Evolutionary conservation across 1,139 yeast genomes (phyloP).

Genomic region (Kodamaea anthophila): DNA sequence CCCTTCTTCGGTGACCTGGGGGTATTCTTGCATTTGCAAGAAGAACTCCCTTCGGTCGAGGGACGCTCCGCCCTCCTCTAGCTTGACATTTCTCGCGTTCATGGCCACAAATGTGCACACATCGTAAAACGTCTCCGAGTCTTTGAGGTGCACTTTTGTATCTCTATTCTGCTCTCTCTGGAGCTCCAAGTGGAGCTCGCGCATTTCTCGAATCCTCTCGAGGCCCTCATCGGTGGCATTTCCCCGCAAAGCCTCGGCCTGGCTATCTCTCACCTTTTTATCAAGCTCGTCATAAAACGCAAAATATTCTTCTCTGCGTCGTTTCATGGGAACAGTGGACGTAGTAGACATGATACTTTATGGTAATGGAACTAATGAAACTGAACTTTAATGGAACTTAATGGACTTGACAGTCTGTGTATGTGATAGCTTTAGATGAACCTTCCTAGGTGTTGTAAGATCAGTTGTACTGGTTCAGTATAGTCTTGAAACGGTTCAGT

Average conservation of each 20-base stretch:
- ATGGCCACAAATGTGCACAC: constrained; percentile 37
- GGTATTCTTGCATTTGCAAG: constrained; percentile 15
- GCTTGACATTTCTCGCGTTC: constrained; percentile 53
- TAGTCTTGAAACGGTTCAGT: too few relatives aligned
- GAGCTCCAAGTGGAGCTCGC: constrained; percentile 23
- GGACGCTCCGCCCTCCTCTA: constrained; percentile 48
- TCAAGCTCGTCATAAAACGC: constrained; percentile 22
- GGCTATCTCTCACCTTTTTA: constrained; percentile 15
- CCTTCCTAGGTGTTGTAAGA: too few relatives aligned
- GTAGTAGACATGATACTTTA: too few relatives aligned
- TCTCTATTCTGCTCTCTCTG: constrained; percentile 24
- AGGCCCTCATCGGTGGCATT: constrained; percentile 25
- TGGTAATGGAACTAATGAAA: too few relatives aligned
- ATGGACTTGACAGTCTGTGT: too few relatives aligned
- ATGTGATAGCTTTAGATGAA: too few relatives aligned
- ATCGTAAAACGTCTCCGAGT: constrained; percentile 37
- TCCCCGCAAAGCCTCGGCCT: constrained; percentile 30
- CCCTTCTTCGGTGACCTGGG: constrained; percentile 6
- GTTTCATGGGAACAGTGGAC: too few relatives aligned
- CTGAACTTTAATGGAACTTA: too few relatives aligned
- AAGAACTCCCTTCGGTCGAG: constrained; percentile 45
- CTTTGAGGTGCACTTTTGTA: constrained; percentile 24
- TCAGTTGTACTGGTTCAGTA: too few relatives aligned
- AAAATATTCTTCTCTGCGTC: constrained; percentile 13
- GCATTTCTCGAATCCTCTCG: constrained; percentile 23